Base-by-base conservation (phyloP, 225 moss, liverwort and hornwort genomes). In the Rhytidiadelphus loreus region DNA sequence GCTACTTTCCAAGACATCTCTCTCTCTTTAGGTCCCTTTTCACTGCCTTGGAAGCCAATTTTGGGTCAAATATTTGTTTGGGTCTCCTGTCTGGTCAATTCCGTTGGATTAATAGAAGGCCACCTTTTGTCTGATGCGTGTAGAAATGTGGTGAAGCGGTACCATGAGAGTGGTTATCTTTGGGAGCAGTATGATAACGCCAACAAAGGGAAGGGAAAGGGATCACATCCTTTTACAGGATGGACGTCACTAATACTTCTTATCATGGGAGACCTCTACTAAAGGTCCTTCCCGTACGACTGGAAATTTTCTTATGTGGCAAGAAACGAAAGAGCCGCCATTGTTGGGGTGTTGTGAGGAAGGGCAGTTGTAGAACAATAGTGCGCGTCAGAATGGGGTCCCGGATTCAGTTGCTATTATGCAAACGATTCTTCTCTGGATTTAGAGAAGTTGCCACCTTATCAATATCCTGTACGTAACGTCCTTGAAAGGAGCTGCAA, bases 181-280 rank as follows among this genome's bases (percentile, higher is more conserved):
- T 98, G 98, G 98, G 98, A 98, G 91, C 96, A 98, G 73, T 98
- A 98, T 88, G 95, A 95, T 70, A 89, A 90, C 64, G 86, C 81
- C 77, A 91, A 94, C 53, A 93, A 95, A 84, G 98, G 98, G n/a
- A 95, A 93, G 88, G 98, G 98, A 30, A 97, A 97, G 83, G 98
- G 98, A 22, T 98, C 98, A 17, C 98, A 98, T 93, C 98, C 98
- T 33, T 97, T 98, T 76, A 97, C 97, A 66, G 98, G 98, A 86
- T 98, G 98, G 98, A 98, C 97, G 58, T 94, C 98, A 29, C 91
- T 98, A 48, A 93, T 98, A 73, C 94, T 98, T 86, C 95, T 98
- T 21, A 91, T 97, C 53, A 98, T 98, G 98, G 97, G 93, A 62
- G 95, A 97, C 75, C 93, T 94, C 46, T 96, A 94, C 90, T 98